Conservation (phyloP, 768 basidiomycete genomes). For the Lentinula sp. region DNA sequence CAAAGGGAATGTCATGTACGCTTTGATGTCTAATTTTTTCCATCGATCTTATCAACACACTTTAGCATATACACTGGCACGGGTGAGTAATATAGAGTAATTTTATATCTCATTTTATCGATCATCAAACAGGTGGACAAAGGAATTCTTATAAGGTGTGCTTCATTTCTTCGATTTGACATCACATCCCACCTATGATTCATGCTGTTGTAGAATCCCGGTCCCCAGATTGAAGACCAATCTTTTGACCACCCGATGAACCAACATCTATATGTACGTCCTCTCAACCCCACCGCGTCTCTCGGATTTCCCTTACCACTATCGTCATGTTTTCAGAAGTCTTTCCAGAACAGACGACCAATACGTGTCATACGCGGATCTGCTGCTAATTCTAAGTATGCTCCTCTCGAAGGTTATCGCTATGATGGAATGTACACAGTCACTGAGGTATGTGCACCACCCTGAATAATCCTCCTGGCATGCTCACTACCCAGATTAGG, state of each 20-base stretch:
- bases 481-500: conserved; percentile 16
- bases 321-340: conserved; percentile 17
- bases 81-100: conserved; percentile 15
- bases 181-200: neutral
- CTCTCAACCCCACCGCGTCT: neutral
- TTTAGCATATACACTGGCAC: conserved; percentile 34
- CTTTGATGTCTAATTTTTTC: neutral
- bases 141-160: conserved; percentile 13
- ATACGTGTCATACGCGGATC: conserved; percentile 37
- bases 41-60: neutral
- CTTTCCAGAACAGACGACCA: conserved; percentile 22
- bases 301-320: neutral
- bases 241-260: conserved; percentile 28
- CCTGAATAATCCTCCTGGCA: neutral
- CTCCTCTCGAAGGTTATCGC: conserved; percentile 30
- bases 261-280: conserved; percentile 22
- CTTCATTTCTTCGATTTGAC: neutral
- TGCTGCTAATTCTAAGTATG: conserved; percentile 23
- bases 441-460: conserved; percentile 18
- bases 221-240: conserved; percentile 25
- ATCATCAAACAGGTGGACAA: conserved; percentile 14
- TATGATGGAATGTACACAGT: conserved; percentile 39
- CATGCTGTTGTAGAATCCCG: conserved; percentile 11
- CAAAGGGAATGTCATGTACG: conserved; percentile 31
- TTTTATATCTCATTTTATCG: neutral